Evolutionary conservation across 371 early-diverging fungal genomes (phyloP).

Genomic region (Mortierella sp.): DNA sequence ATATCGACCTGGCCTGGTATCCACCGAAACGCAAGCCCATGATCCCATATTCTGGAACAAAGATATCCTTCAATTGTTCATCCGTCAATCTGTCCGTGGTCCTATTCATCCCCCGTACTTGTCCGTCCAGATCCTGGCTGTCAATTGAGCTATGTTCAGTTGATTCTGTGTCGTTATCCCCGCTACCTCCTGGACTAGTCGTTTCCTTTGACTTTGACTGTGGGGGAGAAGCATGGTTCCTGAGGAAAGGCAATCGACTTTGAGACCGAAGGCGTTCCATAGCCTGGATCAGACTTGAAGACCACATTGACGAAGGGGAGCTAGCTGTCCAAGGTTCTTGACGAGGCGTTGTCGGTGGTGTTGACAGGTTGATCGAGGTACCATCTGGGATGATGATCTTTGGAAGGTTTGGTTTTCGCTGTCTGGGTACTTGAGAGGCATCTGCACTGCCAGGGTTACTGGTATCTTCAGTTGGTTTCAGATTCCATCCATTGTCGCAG

Average conservation of each 20-base stretch:
- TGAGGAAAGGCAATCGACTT: background rate
- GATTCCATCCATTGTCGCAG: background rate
- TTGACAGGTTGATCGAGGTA: conserved; percentile 32
- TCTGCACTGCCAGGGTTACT: background rate
- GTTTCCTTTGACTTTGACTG: background rate
- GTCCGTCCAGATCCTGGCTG: too few species aligned
- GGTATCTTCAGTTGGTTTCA: background rate
- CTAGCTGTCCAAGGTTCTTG: background rate
- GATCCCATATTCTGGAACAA: conserved; percentile 6
- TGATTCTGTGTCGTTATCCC: too few species aligned
- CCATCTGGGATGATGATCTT: conserved; percentile 35
- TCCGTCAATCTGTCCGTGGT: too few species aligned
- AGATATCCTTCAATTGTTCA: background rate
- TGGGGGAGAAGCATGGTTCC: background rate
- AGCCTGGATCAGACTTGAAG: conserved; percentile 9
- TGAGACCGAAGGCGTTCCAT: conserved; percentile 9
- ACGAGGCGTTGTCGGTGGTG: conserved; percentile 31
- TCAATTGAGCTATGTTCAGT: too few species aligned
- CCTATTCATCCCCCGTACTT: too few species aligned
- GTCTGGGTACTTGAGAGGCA: background rate
- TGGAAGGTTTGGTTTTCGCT: conserved; percentile 18
- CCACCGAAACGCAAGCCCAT: conserved; percentile 12
- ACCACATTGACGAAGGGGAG: conserved; percentile 9
- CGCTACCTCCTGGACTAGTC: too few species aligned
- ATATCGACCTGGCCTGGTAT: conserved; percentile 5